These are phyloP conservation scores for Borealophlyctis nickersoniae DNA, from an alignment of 192 early-diverging fungal genomes.

Conservation along the genomic window DNA sequence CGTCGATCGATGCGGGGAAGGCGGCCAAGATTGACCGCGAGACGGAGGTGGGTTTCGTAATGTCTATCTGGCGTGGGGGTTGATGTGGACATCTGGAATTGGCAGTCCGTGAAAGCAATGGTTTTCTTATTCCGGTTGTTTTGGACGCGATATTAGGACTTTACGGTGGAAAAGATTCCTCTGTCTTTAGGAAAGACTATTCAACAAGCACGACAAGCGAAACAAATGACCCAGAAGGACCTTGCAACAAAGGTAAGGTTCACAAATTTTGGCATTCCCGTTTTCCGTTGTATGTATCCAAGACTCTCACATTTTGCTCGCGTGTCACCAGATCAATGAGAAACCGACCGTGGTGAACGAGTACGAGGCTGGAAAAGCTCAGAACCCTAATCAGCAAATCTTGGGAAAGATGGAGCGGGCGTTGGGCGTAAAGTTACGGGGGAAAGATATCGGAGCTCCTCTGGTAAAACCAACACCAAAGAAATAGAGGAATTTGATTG, in stretches of 20 bases:
- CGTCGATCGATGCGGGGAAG: slow-evolving; percentile 46
- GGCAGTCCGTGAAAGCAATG: neutral
- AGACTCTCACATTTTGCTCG: too few species aligned
- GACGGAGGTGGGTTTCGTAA: slow-evolving; percentile 61
- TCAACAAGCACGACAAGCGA: slow-evolving; percentile 71
- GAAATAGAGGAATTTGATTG: neutral
- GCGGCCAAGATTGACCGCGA: slow-evolving; percentile 86
- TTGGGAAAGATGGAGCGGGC: slow-evolving; percentile 85
- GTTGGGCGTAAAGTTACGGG: slow-evolving; percentile 84
- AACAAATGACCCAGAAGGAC: slow-evolving; percentile 83
- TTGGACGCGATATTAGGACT: slow-evolving; percentile 38
- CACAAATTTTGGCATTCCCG: too few species aligned
- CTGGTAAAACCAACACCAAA: slow-evolving; percentile 17
- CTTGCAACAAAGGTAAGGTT: slow-evolving; percentile 56
- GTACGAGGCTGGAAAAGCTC: slow-evolving; percentile 79
- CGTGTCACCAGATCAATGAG: slow-evolving; percentile 87
- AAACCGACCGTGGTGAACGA: slow-evolving; percentile 88
- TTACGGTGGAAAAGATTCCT: slow-evolving; percentile 56
- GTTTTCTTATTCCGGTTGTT: slow-evolving; percentile 2
- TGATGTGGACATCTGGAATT: too few species aligned
- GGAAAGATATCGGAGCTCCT: slow-evolving; percentile 54
- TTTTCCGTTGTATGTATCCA: too few species aligned
- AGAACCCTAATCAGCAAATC: slow-evolving; percentile 88
- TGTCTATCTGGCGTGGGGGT: neutral
- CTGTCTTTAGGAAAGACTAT: slow-evolving; percentile 78